Percentiles rank a stretch among this genome's conserved stretches.
Conservation (phyloP, 1,284 basidiomycete species). For the Ganoderma sinense region DNA sequence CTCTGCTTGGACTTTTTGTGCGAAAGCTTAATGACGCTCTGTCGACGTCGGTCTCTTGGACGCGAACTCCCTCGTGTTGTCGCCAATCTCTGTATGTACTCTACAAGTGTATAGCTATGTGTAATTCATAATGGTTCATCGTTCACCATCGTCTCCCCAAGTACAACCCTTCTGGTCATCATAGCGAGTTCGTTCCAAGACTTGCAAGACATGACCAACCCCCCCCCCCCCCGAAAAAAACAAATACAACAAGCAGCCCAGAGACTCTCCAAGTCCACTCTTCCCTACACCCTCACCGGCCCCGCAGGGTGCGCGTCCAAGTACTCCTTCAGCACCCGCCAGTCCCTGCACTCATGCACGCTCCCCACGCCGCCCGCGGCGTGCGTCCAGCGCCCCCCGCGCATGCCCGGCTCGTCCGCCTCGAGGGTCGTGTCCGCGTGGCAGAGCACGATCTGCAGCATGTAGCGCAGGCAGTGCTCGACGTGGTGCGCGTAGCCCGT, state of each 20-base stretch:
- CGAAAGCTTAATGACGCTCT: not conserved
- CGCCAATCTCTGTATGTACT: not conserved
- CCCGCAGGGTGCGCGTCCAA: slow-evolving; percentile 36
- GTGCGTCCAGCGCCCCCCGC: slow-evolving; percentile 28
- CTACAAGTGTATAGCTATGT: not conserved
- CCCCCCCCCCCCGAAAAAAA: too few relatives aligned
- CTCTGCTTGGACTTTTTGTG: not conserved
- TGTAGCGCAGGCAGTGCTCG: slow-evolving; percentile 49
- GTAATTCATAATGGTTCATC: not conserved
- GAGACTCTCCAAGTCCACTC: not conserved
- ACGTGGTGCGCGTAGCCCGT: slow-evolving; percentile 42
- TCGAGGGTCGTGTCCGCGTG: slow-evolving; percentile 50
- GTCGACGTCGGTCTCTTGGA: too few relatives aligned
- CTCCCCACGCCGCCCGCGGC: slow-evolving; percentile 34
- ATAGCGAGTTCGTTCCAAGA: too few relatives aligned
- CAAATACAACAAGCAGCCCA: too few relatives aligned
- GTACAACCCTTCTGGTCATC: too few relatives aligned
- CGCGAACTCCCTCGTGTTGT: not conserved
- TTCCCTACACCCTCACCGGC: not conserved
- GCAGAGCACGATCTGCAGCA: slow-evolving; percentile 48
- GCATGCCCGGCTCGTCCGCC: slow-evolving; percentile 37
- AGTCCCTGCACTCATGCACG: slow-evolving; percentile 44
- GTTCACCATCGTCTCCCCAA: too few relatives aligned
- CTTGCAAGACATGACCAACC: too few relatives aligned
- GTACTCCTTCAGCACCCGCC: slow-evolving; percentile 43